Evolutionary conservation across 164 flowering plant genomes (phyloP), one percentile per base, ranked within the genome.

Genomic region (Litsea cubeba): DNA sequence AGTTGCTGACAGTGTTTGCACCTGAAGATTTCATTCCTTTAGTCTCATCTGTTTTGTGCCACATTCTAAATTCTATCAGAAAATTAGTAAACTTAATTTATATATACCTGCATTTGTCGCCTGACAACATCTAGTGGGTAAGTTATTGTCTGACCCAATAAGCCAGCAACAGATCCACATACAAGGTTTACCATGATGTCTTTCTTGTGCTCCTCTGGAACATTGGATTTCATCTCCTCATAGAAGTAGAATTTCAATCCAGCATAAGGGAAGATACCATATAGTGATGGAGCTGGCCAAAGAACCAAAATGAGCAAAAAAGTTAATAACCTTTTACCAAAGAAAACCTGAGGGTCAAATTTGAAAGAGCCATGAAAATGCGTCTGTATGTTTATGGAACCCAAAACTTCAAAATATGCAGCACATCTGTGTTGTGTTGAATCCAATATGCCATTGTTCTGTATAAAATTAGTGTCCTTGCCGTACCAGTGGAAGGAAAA

Each of bases 81-180:
- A 35, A 50, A 50, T 71, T 5, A 60, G 17, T 20, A 28, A 71
- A 22, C 10, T 51, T 28, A 40, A 58, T 68, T 65, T 62, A 12
- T 70, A 54, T 15, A 69, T 79, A 92, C 98, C 98, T 96, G 99
- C 99, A 96, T 96, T 86, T 96, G 99, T 71, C 98, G 84, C 81
- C 99, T 87, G 54, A 96, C 99, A 72, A 96, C 99, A 76, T 96
- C 98, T 68, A 96, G 94, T 25, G 99, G 99, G 78, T 96, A 96
- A 24, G 98, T 96, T 81, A 96, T 83, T 65, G 99, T 96, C 78
- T 96, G 98, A 24, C 98, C 97, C 74, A 96, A 76, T 75, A 96
- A 78, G 63, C 99, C 99, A 14, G 99, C 99, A 74, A 89, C 74
- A 3, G 99, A 93, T 71, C 99, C 99, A 80, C 97, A 96, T 1